Evolutionary conservation across 768 basidiomycete genomes (phyloP), one percentile per base, ranked within the genome.

Genomic region (Tremella mesenterica): DNA sequence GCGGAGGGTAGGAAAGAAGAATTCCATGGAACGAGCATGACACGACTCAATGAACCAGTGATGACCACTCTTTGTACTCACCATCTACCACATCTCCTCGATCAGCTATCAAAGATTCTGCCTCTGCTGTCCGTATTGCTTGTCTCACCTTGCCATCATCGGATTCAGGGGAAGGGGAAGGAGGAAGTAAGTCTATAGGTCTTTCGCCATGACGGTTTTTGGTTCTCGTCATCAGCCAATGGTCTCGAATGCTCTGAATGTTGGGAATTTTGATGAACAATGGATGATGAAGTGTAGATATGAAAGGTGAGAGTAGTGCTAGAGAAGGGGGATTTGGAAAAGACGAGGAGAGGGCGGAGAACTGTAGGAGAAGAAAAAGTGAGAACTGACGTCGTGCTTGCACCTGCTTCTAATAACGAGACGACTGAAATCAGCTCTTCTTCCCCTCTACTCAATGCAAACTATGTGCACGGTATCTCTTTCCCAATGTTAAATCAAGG

Each of bases 321-420:
- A 12, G 34, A 12, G 18, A 36, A 12, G 34, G 12, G 18, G 34
- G 18, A 18, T 36, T 36, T 36, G 13, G 45, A 13, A 47, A 20
- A 9, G 43, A 23, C 12, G n/a, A 26, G 13, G 48, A 38, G 10
- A 3, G 3, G 34, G 28, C 16, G 4, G 8, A 48, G 45, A 38
- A 12, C n/a, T n/a, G n/a, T n/a, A n/a, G n/a, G n/a, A n/a, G n/a
- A n/a, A n/a, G n/a, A n/a, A 8, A 5, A 14, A 14, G 6, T 41
- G 23, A 36, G 16, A 14, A 71, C 81, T 56, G 53, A 86, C 85
- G 70, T 77, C 2, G 79, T 81, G 73, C 87, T 81, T 1, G 86
- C 85, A 3, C 88, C 87, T 0, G 87, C 87, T 1, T 90, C 88
- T 3, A 89, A 73, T 53, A 90, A 72, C 28, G 38, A 41, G 26